Percentiles rank a stretch among this genome's conserved stretches.
Conservation (phyloP, 2,329 filamentous ascomycete species). For the Pezicula radicicola region DNA sequence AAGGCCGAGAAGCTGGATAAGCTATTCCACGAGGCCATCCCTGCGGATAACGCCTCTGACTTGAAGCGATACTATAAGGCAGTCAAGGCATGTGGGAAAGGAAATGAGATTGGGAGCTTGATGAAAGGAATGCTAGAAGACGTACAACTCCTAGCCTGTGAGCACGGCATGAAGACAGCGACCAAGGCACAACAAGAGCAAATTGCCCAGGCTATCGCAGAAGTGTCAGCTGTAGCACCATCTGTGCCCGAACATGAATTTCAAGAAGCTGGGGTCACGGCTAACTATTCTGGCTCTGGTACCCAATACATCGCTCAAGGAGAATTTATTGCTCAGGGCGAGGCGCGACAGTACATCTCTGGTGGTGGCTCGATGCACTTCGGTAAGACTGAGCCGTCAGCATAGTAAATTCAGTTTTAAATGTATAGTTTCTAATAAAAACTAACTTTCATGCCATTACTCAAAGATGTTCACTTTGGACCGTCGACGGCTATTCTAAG, state of each 20-base stretch:
- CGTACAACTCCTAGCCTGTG: conserved; percentile 19
- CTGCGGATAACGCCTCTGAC: conserved; percentile 7
- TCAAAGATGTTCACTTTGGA: neutral
- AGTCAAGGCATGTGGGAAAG: conserved; percentile 17
- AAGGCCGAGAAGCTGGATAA: conserved; percentile 17
- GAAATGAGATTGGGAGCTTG: conserved; percentile 20
- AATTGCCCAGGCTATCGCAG: conserved; percentile 8
- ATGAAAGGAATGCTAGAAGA: conserved; percentile 26
- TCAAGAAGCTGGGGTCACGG: conserved; percentile 2
- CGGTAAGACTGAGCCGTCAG: neutral
- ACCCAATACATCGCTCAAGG: neutral
- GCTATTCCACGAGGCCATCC: conserved; percentile 16
- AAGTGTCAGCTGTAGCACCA: neutral
- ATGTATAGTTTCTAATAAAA: neutral
- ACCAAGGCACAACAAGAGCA: conserved; percentile 5
- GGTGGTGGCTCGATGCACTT: neutral
- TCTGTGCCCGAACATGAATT: conserved; percentile 4
- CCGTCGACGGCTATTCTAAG: neutral
- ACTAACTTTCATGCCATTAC: neutral
- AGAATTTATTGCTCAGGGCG: neutral
- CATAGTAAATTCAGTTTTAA: neutral
- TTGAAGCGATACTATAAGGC: conserved; percentile 13
- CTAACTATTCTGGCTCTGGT: conserved; percentile 1
- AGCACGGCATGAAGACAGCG: conserved; percentile 7
- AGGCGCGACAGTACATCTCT: neutral